A percentile compares a stretch with the other conserved stretches of the same genome.
Conservation (phyloP, 2,329 filamentous ascomycete species). For the Arthroderma sp. region DNA sequence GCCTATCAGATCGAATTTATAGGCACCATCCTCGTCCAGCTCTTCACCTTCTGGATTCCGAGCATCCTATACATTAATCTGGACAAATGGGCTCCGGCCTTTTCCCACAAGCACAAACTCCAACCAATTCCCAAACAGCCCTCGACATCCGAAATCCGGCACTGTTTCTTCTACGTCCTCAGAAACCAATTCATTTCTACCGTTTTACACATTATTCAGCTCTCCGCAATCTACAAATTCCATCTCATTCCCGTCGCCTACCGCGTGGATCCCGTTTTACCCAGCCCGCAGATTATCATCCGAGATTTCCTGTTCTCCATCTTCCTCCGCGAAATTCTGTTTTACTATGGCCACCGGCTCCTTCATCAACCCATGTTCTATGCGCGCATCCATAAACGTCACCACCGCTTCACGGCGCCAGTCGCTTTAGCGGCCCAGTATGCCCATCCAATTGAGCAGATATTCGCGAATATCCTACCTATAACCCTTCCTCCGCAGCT, state of each 20-base stretch:
- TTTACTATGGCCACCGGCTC: conserved; percentile 44
- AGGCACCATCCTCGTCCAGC: conserved; percentile 33
- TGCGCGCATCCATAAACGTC: conserved; percentile 40
- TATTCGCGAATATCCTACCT: conserved; percentile 41
- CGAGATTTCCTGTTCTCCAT: conserved; percentile 32
- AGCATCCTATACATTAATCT: conserved; percentile 9
- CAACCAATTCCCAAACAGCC: conserved; percentile 11
- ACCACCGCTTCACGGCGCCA: conserved; percentile 44
- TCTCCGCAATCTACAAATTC: conserved; percentile 10
- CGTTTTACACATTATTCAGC: conserved; percentile 10
- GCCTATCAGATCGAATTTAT: conserved; percentile 15
- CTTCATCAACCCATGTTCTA: conserved; percentile 40
- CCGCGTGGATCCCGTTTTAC: conserved; percentile 27
- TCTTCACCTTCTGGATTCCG: conserved; percentile 16
- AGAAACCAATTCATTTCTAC: conserved; percentile 36
- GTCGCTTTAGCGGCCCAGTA: conserved; percentile 44
- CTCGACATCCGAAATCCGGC: conserved; percentile 5
- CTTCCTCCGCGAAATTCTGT: conserved; percentile 36
- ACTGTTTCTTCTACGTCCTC: conserved; percentile 23
- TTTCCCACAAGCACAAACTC: conserved; percentile 13
- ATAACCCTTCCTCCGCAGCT: conserved; percentile 38
- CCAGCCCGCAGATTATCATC: conserved; percentile 23
- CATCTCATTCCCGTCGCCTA: conserved; percentile 21
- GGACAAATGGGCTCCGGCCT: conserved; percentile 8
- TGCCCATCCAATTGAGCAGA: conserved; percentile 44